A percentile compares a stretch with the other conserved stretches of the same genome.
phyloP scores from a whole-genome alignment of 1,139 yeast species.

The Kazachstania sp. region DNA sequence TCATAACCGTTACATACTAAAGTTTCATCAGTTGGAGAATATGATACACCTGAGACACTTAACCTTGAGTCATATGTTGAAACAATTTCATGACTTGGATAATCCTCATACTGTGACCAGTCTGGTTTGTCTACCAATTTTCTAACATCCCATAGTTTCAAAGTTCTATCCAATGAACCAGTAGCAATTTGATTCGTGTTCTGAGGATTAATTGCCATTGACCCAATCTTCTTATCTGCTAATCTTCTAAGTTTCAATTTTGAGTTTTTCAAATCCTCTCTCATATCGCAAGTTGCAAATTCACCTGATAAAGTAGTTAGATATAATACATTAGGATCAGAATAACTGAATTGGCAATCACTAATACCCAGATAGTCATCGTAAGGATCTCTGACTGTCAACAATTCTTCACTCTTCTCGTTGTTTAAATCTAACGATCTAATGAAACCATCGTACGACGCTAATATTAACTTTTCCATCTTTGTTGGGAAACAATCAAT shows the following conservation, averaged over 20 bases:
- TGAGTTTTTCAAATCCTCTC: slow-evolving; percentile 33
- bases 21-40: slow-evolving; percentile 61
- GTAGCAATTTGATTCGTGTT: slow-evolving; percentile 59
- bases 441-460: slow-evolving; percentile 83
- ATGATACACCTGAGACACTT: slow-evolving; percentile 78
- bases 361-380: slow-evolving; percentile 46
- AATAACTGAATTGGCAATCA: slow-evolving; percentile 49
- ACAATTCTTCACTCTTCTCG: slow-evolving; percentile 49
- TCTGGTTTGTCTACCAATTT: slow-evolving; percentile 38
- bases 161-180: slow-evolving; percentile 76
- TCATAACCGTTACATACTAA: slow-evolving; percentile 91
- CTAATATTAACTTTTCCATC: slow-evolving; percentile 51
- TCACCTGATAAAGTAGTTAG: slow-evolving; percentile 75
- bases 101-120: slow-evolving; percentile 41
- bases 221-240: slow-evolving; percentile 88
- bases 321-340: slow-evolving; percentile 49
- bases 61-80: slow-evolving; percentile 66
- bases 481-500: slow-evolving; percentile 46
- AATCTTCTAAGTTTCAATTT: slow-evolving; percentile 36
- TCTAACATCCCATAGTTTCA: slow-evolving; percentile 82
- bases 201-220: slow-evolving; percentile 69
- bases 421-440: slow-evolving; percentile 60
- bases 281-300: slow-evolving; percentile 59
- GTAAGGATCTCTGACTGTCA: slow-evolving; percentile 45
- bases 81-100: slow-evolving; percentile 28